Percentiles rank a stretch among this genome's conserved stretches.
Conservation (phyloP, 768 basidiomycete species). For the Boletus edulis region DNA sequence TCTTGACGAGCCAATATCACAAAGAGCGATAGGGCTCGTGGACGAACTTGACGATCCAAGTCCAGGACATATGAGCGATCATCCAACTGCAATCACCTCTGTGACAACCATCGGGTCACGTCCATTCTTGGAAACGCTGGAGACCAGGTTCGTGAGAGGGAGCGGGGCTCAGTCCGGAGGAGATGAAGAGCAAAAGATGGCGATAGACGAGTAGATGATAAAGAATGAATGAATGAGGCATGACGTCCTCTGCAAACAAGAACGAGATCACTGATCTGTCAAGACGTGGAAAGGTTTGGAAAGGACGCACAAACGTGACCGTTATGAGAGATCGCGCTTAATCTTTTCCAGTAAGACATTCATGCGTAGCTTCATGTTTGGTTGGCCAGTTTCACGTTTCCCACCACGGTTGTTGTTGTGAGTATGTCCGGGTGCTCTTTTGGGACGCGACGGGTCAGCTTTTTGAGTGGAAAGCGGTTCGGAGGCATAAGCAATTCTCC, state of each 20-base stretch:
- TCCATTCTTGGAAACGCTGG: conserved; percentile 56
- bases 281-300: neutral
- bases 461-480: conserved; percentile 58
- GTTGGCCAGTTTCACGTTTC: conserved; percentile 45
- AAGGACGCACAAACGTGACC: conserved; percentile 2
- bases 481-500: conserved; percentile 59
- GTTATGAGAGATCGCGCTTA: conserved; percentile 53
- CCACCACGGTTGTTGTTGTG: conserved; percentile 20
- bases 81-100: conserved; percentile 65
- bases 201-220: conserved; percentile 43
- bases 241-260: neutral
- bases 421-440: conserved; percentile 13
- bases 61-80: conserved; percentile 82
- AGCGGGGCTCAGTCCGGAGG: conserved; percentile 30
- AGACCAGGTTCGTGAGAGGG: conserved; percentile 62
- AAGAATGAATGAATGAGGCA: conserved; percentile 52
- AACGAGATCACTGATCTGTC: conserved; percentile 1
- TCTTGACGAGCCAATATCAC: conserved; percentile 34
- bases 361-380: conserved; percentile 88
- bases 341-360: conserved; percentile 84
- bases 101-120: conserved; percentile 50
- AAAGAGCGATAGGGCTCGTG: conserved; percentile 69
- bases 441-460: conserved; percentile 39
- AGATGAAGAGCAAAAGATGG: conserved; percentile 37
- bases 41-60: conserved; percentile 84